These are phyloP conservation scores for Sherardia arvensis DNA, from an alignment of 257 asterid species.

Conservation along the genomic window DNA sequence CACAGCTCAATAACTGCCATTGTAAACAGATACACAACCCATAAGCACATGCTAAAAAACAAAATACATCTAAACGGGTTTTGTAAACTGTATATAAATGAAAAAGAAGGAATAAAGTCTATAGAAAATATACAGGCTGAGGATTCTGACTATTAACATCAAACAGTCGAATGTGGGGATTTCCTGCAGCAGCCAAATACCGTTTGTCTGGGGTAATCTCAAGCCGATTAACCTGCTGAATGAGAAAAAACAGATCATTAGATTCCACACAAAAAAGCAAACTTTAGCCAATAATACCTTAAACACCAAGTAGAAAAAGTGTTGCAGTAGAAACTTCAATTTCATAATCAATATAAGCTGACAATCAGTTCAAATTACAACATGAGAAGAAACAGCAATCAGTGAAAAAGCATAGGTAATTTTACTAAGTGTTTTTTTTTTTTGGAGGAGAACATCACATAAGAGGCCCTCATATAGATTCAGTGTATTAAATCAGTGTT, in stretches of 20 bases:
- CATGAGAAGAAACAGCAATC: neutral
- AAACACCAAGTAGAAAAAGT: neutral
- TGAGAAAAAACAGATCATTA: constrained; percentile 16
- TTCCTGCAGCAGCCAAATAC: constrained; percentile 93
- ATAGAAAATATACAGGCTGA: constrained; percentile 58
- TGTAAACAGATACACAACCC: constrained; percentile 3
- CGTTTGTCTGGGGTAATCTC: constrained; percentile 92
- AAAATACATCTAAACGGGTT: neutral
- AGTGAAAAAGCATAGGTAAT: neutral
- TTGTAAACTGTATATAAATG: neutral
- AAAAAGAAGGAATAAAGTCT: neutral
- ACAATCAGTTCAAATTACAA: neutral
- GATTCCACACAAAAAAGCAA: constrained; percentile 9
- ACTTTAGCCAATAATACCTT: neutral
- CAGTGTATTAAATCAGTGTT: neutral
- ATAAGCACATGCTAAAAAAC: constrained; percentile 7
- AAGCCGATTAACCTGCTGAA: constrained; percentile 91
- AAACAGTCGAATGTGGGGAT: constrained; percentile 91
- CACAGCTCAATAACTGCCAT: constrained; percentile 89
- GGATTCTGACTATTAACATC: constrained; percentile 81
- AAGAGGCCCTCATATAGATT: neutral
- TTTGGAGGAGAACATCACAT: neutral
- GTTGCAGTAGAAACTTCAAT: neutral
- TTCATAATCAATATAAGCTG: neutral
- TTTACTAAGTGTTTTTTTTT: neutral